Base-by-base conservation (phyloP, 176 grass and related monocot species). In the Oryza officinalis region DNA sequence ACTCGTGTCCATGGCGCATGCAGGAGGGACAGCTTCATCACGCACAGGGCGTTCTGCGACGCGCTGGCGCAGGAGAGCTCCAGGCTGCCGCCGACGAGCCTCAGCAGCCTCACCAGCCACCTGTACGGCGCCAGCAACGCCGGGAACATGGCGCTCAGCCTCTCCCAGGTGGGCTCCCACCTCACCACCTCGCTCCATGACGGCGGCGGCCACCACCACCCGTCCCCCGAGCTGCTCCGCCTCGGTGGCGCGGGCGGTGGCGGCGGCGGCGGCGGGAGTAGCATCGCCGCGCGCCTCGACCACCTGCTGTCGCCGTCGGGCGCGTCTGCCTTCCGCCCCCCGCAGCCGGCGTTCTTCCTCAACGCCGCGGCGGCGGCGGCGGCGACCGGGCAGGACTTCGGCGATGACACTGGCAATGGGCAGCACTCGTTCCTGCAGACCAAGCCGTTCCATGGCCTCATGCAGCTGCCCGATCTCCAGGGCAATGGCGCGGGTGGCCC, bases 21-120 rank as follows among this genome's bases (percentile, higher is more conserved):
- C 89, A 98, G 96, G 91, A 90, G 96, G 75, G 96, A 98, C 87
- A 98, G 96, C 85, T 98, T 98, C 89, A 93, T 98, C 89, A 98
- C 96, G 7, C 96, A 98, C 87, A 75, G 96, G 71, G 96, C 96
- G 20, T 98, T 98, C 88, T 98, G 96, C 27, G 96, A 98, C 26
- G 96, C 93, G 8, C 80, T 98, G 5, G 85, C 96, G 3, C 96
- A 98, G 89, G 96, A 98, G 77, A 98, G 87, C 84, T 80, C 87
- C 10, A 77, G 93, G 72, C 85, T 98, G 76, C 93, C 93, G 20
- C 89, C 89, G 59, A 91, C 87, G 5, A 89, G 93, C 80, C 77
- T 98, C 0, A 89, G 76, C 85, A 84, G 67, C 81, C 81, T 95
- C 72, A 90, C 93, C 8, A 54, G 80, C 74, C 91, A 93, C 76